Base-by-base conservation (phyloP, 352 stramenopile species). In the Globisporangium parvum region DNA sequence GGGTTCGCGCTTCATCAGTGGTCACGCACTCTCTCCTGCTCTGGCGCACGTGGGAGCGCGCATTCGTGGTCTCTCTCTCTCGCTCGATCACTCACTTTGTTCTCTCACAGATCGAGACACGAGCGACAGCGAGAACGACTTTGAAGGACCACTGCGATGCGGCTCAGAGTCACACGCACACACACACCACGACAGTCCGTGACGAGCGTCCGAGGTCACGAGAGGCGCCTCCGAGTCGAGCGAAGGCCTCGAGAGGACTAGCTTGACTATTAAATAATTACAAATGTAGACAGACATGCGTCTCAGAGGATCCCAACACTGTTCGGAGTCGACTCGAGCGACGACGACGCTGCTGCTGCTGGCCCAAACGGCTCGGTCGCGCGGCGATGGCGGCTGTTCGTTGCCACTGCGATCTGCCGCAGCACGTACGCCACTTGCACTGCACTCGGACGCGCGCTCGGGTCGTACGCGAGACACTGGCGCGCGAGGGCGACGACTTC, bases 351-450 rank as follows among this genome's bases (percentile, higher is more conserved):
- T 37, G 31, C 31, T 9, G 9, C 9, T 37, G 31, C 1, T 6
- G 31, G 31, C 2, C 31, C 31, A 37, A 9, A 12, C 24, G 54
- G 49, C 17, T 40, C 54, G 33, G 26, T 35, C 21, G 23, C 21
- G n/a, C 23, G 8, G 10, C 20, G 15, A n/a, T 55, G 5, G 28
- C 3, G 14, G n/a, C 14, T 37, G 31, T 33, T 17, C 3, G 18
- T 49, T 20, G 42, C 47, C n/a, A 42, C 37, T n/a, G 20, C 51
- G 47, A 66, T 52, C 47, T 71, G 63, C 15, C 71, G 69, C 44
- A 85, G 54, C 14, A 60, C 28, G 35, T 73, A 80, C 4, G 67
- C 74, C 6, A 71, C 59, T 47, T 78, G 63, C 5, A 71, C 60
- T 11, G 71, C 71, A 10, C 65, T 69, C 14, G 72, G 75, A 3